These are phyloP conservation scores for Eremothecium coryli DNA, from an alignment of 1,139 yeast species.

Conservation along the genomic window DNA sequence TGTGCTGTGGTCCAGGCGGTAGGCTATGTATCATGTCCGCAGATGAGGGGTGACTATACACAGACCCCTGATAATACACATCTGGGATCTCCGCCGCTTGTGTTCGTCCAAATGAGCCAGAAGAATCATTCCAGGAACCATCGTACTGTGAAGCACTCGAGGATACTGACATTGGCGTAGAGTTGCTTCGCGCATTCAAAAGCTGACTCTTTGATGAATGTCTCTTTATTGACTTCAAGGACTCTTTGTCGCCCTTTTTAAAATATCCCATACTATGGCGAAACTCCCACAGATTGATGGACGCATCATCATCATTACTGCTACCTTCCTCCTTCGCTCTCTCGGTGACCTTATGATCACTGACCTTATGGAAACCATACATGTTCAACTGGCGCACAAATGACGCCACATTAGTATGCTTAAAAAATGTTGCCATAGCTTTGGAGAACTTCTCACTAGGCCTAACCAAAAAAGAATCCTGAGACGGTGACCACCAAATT, in stretches of 20 bases:
- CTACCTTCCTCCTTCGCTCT: conserved; percentile 7
- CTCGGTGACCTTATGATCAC: conserved; percentile 25
- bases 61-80: background rate
- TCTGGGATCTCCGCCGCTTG: conserved; percentile 1
- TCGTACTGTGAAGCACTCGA: conserved; percentile 5
- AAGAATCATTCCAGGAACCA: conserved; percentile 4
- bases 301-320: conserved; percentile 17
- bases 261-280: conserved; percentile 58
- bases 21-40: too few species aligned
- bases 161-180: conserved; percentile 9
- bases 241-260: conserved; percentile 53
- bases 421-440: conserved; percentile 55
- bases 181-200: conserved; percentile 7
- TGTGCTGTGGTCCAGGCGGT: conserved; percentile 4
- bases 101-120: background rate
- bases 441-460: conserved; percentile 52
- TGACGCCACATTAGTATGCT: conserved; percentile 69
- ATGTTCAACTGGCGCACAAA: conserved; percentile 69
- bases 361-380: conserved; percentile 63
- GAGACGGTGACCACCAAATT: conserved; percentile 43
- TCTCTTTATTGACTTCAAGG: conserved; percentile 52
- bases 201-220: conserved; percentile 45
- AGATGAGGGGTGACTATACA: background rate
- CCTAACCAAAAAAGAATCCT: conserved; percentile 36
- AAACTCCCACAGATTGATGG: conserved; percentile 53